Conservation (phyloP, 495 filamentous ascomycete species). For the Amphirosellinia nigrospora region DNA sequence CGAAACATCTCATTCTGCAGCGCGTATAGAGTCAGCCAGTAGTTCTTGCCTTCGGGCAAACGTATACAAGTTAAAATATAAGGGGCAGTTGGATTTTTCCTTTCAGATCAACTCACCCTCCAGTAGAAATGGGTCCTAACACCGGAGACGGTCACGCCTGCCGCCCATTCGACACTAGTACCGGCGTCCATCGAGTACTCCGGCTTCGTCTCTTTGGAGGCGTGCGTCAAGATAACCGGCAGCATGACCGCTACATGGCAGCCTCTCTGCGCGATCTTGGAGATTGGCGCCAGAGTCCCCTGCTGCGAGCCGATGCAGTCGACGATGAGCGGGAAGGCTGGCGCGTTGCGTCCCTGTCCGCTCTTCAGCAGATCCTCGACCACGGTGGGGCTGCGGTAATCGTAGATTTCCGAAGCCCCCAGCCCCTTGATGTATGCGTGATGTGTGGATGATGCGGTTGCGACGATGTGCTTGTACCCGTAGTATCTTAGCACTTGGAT, state of each 20-base stretch:
- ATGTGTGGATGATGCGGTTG: conserved; percentile 54
- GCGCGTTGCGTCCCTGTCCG: conserved; percentile 26
- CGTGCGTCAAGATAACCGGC: conserved; percentile 56
- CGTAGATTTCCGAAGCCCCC: conserved; percentile 53
- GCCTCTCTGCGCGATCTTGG: conserved; percentile 50
- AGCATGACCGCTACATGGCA: conserved; percentile 57
- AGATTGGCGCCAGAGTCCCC: conserved; percentile 48
- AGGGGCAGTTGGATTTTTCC: background rate
- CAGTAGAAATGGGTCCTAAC: conserved; percentile 57
- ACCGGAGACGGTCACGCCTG: conserved; percentile 55
- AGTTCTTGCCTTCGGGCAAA: background rate
- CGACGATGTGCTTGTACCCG: conserved; percentile 54
- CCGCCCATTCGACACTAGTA: conserved; percentile 46
- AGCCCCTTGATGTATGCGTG: conserved; percentile 45
- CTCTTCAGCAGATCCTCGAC: conserved; percentile 41
- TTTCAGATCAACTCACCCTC: conserved; percentile 39
- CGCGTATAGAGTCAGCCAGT: background rate
- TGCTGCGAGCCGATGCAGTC: conserved; percentile 60
- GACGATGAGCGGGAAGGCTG: conserved; percentile 49
- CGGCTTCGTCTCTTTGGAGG: conserved; percentile 44
- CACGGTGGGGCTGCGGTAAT: conserved; percentile 51
- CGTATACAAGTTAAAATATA: background rate
- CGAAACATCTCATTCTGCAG: conserved; percentile 56
- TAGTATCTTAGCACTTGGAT: conserved; percentile 57
- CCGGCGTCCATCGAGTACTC: conserved; percentile 53